Conservation (phyloP, 805 yeast genomes). For the Cyberlindnera euphorbiae region DNA sequence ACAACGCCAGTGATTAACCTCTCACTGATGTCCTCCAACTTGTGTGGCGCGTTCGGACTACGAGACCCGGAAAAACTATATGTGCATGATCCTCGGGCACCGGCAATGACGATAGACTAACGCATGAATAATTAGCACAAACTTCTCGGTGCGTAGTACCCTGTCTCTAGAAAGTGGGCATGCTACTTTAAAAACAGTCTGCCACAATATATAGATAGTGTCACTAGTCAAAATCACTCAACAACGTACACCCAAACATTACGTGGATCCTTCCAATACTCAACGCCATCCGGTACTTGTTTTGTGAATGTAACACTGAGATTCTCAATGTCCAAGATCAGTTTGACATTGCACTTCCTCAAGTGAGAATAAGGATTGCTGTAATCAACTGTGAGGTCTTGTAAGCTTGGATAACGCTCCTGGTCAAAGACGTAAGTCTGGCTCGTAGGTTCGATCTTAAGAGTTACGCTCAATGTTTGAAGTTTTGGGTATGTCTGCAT, state of each 20-base stretch:
- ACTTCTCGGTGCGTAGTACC: too few species aligned
- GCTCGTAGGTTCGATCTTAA: conserved; percentile 4
- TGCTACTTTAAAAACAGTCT: too few species aligned
- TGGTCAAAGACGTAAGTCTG: conserved; percentile 10
- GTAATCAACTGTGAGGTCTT: conserved; percentile 11
- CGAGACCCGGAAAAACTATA: too few species aligned
- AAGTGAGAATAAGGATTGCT: conserved; percentile 20
- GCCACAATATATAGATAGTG: too few species aligned
- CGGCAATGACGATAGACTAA: too few species aligned
- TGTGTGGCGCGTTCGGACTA: too few species aligned
- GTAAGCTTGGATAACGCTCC: conserved; percentile 13
- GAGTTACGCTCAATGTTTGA: not conserved
- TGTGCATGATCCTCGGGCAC: too few species aligned
- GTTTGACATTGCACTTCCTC: conserved; percentile 15
- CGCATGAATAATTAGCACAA: too few species aligned
- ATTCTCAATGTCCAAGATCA: conserved; percentile 11
- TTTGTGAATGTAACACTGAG: conserved; percentile 9
- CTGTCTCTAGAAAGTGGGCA: too few species aligned
- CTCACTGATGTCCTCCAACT: too few species aligned
- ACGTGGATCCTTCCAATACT: conserved; percentile 6
- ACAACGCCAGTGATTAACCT: too few species aligned
- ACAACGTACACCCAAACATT: conserved; percentile 9
- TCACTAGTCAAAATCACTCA: too few species aligned
- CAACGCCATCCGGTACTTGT: conserved; percentile 12
- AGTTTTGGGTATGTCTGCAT: not conserved